A percentile compares a stretch with the other conserved stretches of the same genome.
Evolutionary conservation across 176 grass and related monocot species (phyloP).

Genomic region (Rhipidocladum racemiflorum): DNA sequence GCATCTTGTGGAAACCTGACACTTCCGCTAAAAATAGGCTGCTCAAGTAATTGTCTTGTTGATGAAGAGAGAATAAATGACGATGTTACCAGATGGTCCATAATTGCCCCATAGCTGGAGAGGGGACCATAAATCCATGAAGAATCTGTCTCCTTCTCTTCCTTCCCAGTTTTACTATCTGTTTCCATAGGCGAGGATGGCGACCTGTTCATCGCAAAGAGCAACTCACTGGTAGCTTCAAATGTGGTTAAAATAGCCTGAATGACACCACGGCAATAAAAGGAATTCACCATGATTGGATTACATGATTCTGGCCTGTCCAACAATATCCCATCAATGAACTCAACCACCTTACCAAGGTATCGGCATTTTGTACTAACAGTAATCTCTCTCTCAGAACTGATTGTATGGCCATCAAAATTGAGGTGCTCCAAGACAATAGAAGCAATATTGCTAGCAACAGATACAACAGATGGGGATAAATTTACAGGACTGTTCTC

Average conservation of each 20-base stretch:
- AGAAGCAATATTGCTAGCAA: constrained; percentile 68
- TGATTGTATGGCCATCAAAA: constrained; percentile 61
- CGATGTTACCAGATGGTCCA: constrained; percentile 87
- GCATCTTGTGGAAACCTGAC: constrained; percentile 75
- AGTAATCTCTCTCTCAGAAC: constrained; percentile 60
- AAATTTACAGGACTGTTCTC: constrained; percentile 83
- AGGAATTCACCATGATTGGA: constrained; percentile 83
- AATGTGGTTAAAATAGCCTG: constrained; percentile 88
- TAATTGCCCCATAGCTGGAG: constrained; percentile 66
- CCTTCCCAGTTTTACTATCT: constrained; percentile 53
- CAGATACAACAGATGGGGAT: constrained; percentile 72
- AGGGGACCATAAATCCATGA: constrained; percentile 94
- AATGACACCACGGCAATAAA: constrained; percentile 86
- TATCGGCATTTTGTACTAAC: constrained; percentile 79
- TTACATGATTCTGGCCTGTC: constrained; percentile 96
- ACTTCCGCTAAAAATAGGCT: constrained; percentile 69
- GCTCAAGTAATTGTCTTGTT: constrained; percentile 89
- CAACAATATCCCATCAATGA: constrained; percentile 85
- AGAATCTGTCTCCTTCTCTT: constrained; percentile 66
- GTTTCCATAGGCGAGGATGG: constrained; percentile 85
- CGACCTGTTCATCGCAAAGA: constrained; percentile 67
- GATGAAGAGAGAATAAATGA: constrained; percentile 92
- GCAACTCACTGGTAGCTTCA: constrained; percentile 94
- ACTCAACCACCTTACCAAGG: constrained; percentile 84
- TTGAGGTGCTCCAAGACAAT: constrained; percentile 88